phyloP scores from a whole-genome alignment of 1,284 basidiomycete genomes.

The Cryptococcus deneoformans region DNA sequence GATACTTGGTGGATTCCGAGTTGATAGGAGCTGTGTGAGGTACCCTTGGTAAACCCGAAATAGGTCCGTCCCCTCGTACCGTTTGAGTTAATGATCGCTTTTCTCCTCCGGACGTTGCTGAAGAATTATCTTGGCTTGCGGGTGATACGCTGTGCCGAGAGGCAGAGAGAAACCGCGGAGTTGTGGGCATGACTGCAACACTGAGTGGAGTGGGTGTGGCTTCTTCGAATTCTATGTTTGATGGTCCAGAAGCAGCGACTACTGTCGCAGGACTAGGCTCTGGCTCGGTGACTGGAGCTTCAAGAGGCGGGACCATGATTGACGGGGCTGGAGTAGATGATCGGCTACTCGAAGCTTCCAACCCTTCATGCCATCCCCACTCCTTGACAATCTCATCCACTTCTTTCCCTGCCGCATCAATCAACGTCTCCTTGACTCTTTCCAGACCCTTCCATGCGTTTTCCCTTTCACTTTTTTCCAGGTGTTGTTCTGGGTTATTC shows the following conservation, averaged over 20 bases:
- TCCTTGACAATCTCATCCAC: conserved; percentile 40
- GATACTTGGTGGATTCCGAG: background rate
- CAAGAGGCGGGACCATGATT: background rate
- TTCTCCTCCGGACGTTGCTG: background rate
- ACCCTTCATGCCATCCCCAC: conserved; percentile 46
- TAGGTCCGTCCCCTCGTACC: conserved; percentile 13
- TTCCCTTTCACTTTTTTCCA: conserved; percentile 1
- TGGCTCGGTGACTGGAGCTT: background rate
- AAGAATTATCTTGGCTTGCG: background rate
- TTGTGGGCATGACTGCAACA: conserved; percentile 5
- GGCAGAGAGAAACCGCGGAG: background rate
- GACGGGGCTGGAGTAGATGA: conserved; percentile 13
- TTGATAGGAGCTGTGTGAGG: conserved; percentile 7
- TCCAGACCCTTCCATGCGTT: conserved; percentile 32
- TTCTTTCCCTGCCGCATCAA: conserved; percentile 39
- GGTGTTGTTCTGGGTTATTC: background rate
- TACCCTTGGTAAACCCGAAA: conserved; percentile 12
- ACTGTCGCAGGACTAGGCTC: background rate
- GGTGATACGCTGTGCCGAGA: background rate
- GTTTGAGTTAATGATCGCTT: conserved; percentile 17
- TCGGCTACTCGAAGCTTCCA: conserved; percentile 29
- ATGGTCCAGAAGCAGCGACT: background rate
- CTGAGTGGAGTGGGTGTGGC: conserved; percentile 11
- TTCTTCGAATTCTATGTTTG: conserved; percentile 9
- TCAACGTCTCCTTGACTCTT: conserved; percentile 31